phyloP scores from a whole-genome alignment of 495 filamentous ascomycete genomes.

The Chaetomidium leptoderma region DNA sequence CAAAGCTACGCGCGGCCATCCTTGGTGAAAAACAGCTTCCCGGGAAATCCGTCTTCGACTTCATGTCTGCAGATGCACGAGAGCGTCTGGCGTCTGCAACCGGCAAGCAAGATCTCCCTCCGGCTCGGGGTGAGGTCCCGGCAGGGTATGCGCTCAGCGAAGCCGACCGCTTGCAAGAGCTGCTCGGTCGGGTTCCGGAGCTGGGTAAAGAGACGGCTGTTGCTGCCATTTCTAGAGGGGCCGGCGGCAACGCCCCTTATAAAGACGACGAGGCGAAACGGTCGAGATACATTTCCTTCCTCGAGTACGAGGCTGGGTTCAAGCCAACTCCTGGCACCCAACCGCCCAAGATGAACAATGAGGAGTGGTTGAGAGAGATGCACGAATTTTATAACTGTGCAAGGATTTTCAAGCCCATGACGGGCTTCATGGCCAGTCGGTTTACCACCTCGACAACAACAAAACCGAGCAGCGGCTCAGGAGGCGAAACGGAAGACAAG shows the following conservation, averaged over 20 bases:
- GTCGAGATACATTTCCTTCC: slow-evolving; percentile 69
- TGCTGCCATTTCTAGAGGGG: slow-evolving; percentile 69
- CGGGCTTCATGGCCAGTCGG: slow-evolving; percentile 82
- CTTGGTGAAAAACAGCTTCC: slow-evolving; percentile 80
- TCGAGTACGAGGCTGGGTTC: slow-evolving; percentile 72
- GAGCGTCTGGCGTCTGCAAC: slow-evolving; percentile 71
- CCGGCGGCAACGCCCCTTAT: slow-evolving; percentile 78
- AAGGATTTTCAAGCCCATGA: slow-evolving; percentile 87
- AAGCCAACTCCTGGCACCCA: slow-evolving; percentile 54
- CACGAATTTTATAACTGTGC: slow-evolving; percentile 85
- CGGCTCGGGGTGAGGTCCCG: slow-evolving; percentile 69
- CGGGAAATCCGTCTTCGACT: slow-evolving; percentile 94
- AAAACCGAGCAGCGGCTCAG: slow-evolving; percentile 27
- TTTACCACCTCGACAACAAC: slow-evolving; percentile 63
- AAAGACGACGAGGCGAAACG: slow-evolving; percentile 75
- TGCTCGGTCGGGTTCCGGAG: slow-evolving; percentile 61
- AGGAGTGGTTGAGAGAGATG: slow-evolving; percentile 77
- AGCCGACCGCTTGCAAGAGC: slow-evolving; percentile 54
- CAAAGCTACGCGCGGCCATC: slow-evolving; percentile 71
- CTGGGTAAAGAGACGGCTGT: slow-evolving; percentile 70
- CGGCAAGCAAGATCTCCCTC: slow-evolving; percentile 71
- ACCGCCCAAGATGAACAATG: slow-evolving; percentile 49
- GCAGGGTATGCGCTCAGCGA: slow-evolving; percentile 56
- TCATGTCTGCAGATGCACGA: slow-evolving; percentile 74
- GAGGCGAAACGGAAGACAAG: slow-evolving; percentile 28